Evolutionary conservation across 2,329 filamentous ascomycete species (phyloP).

Genomic region (Stachybotrys echinatus): DNA sequence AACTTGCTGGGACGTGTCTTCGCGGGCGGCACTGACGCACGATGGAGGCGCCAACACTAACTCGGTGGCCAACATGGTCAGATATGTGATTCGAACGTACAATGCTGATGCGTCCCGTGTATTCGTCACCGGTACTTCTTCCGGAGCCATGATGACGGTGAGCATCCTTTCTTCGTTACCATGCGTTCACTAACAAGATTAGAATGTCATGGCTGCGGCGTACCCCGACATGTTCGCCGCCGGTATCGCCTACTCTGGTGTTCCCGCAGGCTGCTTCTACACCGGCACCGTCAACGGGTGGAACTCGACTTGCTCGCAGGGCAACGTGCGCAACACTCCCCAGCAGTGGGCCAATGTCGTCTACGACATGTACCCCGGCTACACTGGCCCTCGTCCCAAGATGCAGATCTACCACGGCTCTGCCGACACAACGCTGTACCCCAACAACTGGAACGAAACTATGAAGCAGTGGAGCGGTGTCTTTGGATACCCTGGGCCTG

Average conservation of each 20-base stretch:
- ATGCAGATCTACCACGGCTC: slow-evolving; percentile 58
- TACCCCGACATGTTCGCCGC: slow-evolving; percentile 52
- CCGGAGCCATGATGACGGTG: slow-evolving; percentile 18
- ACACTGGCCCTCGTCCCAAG: slow-evolving; percentile 40
- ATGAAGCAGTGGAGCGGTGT: slow-evolving; percentile 53
- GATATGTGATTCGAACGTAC: slow-evolving; percentile 41
- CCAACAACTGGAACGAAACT: slow-evolving; percentile 51
- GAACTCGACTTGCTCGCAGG: slow-evolving; percentile 50
- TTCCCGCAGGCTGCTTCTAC: slow-evolving; percentile 49
- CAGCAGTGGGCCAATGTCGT: slow-evolving; percentile 35
- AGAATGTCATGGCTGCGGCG: slow-evolving; percentile 43
- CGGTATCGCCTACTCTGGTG: slow-evolving; percentile 45
- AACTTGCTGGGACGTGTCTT: slow-evolving; percentile 57
- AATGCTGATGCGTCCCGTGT: slow-evolving; percentile 39
- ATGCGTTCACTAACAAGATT: slow-evolving; percentile 6
- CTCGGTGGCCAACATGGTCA: slow-evolving; percentile 50
- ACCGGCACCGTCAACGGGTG: slow-evolving; percentile 39
- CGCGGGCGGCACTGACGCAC: slow-evolving; percentile 41
- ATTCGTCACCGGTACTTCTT: slow-evolving; percentile 36
- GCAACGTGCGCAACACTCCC: slow-evolving; percentile 36
- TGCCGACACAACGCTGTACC: slow-evolving; percentile 41
- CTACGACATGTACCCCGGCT: slow-evolving; percentile 45
- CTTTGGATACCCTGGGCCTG: slow-evolving; percentile 32
- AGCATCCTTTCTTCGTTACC: slow-evolving; percentile 1
- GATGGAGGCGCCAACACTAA: slow-evolving; percentile 46